Base-by-base conservation (phyloP, 331 rosid species). In the Acacia concinna region DNA sequence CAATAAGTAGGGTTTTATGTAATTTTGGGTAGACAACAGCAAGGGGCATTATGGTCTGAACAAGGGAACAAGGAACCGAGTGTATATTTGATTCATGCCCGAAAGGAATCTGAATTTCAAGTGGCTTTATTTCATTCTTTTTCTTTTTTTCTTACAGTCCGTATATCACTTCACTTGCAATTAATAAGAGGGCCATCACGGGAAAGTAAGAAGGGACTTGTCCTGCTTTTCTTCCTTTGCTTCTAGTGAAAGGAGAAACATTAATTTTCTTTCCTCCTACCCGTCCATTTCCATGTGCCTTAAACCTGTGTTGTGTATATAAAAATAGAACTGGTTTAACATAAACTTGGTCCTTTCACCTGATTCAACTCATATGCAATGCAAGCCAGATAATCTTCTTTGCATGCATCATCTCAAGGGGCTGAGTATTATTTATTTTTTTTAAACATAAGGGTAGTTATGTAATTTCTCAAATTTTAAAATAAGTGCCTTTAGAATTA, bases 261-360 rank as follows among this genome's bases (percentile, higher is more conserved):
- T 20, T 41, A 85, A 70, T 49, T 69, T 81, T 78, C 78, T n/a
- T 51, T 23, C 68, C 9, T 43, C 52, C 49, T 35, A 67, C n/a
- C 59, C 49, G 60, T 63, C 78, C 57, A 20, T 76, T 78, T 79
- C 70, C 60, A 65, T 72, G 82, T 69, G 84, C n/a, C n/a, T n/a
- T n/a, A n/a, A n/a, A n/a, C n/a, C n/a, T n/a, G n/a, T n/a, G n/a
- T n/a, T n/a, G n/a, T n/a, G n/a, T n/a, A n/a, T n/a, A n/a, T n/a
- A n/a, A n/a, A n/a, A n/a, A n/a, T n/a, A n/a, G n/a, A n/a, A n/a
- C n/a, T n/a, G n/a, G n/a, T n/a, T n/a, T n/a, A n/a, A n/a, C n/a
- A n/a, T n/a, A n/a, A n/a, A n/a, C n/a, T n/a, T n/a, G n/a, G n/a
- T n/a, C n/a, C n/a, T n/a, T n/a, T n/a, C n/a, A n/a, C n/a, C n/a